Base-by-base conservation (phyloP, 192 early-diverging fungal genomes). In the Bifiguratus adelaidae region DNA sequence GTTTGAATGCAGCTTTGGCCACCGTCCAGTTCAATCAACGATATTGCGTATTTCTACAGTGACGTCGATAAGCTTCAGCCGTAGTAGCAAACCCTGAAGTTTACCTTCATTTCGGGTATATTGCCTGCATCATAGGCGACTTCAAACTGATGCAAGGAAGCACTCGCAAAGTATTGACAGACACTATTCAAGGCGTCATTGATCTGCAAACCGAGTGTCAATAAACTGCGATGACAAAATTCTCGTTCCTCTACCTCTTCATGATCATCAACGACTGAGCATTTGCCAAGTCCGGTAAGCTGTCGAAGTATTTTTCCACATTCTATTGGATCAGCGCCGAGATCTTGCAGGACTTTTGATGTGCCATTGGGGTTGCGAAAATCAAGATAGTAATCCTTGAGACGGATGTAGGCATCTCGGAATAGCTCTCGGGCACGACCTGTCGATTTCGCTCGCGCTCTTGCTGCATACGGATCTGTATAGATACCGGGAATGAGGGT, bases 161-260 rank as follows among this genome's bases (percentile, higher is more conserved):
- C 72, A 23, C 72, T 81, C 60, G 87, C 86, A 61, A 85, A 89
- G 60, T 86, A 89, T 52, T 87, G 80, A 33, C 80, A 76, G 12
- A 80, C 76, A 0, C 77, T 79, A n/a, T 75, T 68, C 2, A 86
- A 48, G 8, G 64, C 56, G 36, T 60, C 65, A 47, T 76, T 76
- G 21, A 76, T 55, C 74, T 76, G 55, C 27, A 24, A n/a, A 36
- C 5, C 25, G 11, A n/a, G n/a, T n/a, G n/a, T n/a, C n/a, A n/a
- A n/a, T n/a, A 8, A 22, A 35, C 16, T 38, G 19, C 32, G 15
- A 33, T 19, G 16, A 50, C 33, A 38, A 28, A 38, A n/a, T n/a
- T n/a, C n/a, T n/a, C n/a, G n/a, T n/a, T n/a, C 15, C 16, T 61
- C 60, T 60, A 85, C 78, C 48, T 86, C 63, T 29, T 77, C 75